Evolutionary conservation across 305 asterid species (phyloP), one percentile per base, ranked within the genome.

Genomic region (Fraxinus sp.): DNA sequence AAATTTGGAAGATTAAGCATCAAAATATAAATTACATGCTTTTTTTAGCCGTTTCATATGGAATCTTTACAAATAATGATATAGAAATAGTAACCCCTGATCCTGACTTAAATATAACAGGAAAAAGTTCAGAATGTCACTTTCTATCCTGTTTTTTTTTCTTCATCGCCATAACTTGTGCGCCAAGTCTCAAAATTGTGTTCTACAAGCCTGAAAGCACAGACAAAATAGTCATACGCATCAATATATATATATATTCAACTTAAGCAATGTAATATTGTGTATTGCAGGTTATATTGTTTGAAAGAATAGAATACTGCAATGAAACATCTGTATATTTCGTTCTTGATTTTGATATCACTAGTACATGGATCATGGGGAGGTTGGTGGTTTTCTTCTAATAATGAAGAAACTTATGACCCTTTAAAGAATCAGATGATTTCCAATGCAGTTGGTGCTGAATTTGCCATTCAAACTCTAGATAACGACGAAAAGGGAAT

Each of bases 391-490:
- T 87, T 84, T 71, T 83, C 87, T 30, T 78, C 89, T 8, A 70
- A 78, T 20, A 4, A 68, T 30, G 49, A 79, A 26, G 82, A 81
- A 20, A 44, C 66, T 72, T 28, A 77, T 35, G 11, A 66, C 62
- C 79, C 85, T 11, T 26, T 73, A 10, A 81, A 74, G 39, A 78
- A 80, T 11, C 32, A 24, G 14, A 22, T 66, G 49, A 28, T 52
- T 13, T 16, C 71, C 13, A 83, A 78, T 8, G 81, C 66, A 0
- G 82, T 77, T 1, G 91, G 88, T 57, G 89, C 92, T 7, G 92
- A 90, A 52, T 91, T 93, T 46, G 89, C 95, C 5, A 87, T 93
- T 82, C 88, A 90, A 37, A 75, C 84, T 5, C 86, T 89, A 14
- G 76, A 87, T 20, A 80, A 57, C 20, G 83, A 85, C 49, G 82